phyloP scores from a whole-genome alignment of 164 flowering plant genomes.

The Protea cynaroides region DNA sequence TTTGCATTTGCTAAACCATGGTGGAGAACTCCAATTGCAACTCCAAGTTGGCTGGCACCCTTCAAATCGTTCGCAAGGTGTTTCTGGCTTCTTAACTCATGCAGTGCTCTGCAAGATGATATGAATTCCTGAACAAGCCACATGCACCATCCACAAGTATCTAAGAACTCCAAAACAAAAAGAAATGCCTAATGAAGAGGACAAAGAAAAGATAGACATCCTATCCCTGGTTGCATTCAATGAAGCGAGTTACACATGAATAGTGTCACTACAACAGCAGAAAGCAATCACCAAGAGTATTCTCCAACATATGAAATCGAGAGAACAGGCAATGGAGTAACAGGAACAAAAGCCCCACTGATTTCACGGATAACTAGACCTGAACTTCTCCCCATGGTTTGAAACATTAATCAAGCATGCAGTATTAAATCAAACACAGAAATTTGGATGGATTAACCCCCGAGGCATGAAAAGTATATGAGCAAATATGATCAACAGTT shows the following conservation, averaged over 20 bases:
- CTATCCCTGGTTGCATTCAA: not conserved
- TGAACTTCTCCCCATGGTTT: too few relatives aligned
- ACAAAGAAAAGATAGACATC: not conserved
- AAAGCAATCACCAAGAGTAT: not conserved
- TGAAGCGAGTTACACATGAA: not conserved
- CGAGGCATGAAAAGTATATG: too few relatives aligned
- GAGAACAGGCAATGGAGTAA: not conserved
- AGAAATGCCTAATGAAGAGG: not conserved
- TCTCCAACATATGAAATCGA: not conserved
- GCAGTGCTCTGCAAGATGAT: constrained; percentile 31
- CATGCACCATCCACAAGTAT: constrained; percentile 3
- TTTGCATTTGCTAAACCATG: constrained; percentile 25
- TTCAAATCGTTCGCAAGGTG: constrained; percentile 37
- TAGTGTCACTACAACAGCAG: not conserved
- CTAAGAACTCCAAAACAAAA: not conserved
- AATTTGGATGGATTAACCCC: too few relatives aligned
- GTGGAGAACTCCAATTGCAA: constrained; percentile 46
- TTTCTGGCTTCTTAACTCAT: constrained; percentile 43
- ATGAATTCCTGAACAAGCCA: constrained; percentile 46
- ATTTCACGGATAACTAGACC: not conserved
- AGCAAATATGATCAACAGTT: too few relatives aligned
- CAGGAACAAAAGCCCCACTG: not conserved
- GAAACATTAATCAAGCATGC: not conserved
- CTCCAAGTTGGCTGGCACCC: constrained; percentile 32
- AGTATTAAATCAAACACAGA: too few relatives aligned